phyloP scores from a whole-genome alignment of 2,329 filamentous ascomycete genomes.

The Macrophomina tecta region DNA sequence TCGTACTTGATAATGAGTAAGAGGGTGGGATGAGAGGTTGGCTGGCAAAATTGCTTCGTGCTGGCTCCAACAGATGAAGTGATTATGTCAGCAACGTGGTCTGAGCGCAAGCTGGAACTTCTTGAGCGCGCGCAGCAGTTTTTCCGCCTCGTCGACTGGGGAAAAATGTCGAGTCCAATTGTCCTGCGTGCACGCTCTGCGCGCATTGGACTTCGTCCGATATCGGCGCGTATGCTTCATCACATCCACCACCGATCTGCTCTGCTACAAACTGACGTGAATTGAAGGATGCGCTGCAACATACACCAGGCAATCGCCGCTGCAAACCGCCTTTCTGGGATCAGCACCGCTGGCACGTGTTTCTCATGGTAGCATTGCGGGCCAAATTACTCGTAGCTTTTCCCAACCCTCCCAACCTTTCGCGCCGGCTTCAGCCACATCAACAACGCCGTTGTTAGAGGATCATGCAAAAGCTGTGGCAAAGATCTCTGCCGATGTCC shows the following conservation, averaged over 20 bases:
- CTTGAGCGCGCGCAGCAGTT: neutral
- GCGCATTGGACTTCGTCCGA: conserved; percentile 15
- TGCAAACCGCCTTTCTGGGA: conserved; percentile 1
- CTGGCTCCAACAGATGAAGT: neutral
- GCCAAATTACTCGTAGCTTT: neutral
- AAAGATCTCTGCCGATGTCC: conserved; percentile 54
- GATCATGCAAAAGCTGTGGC: conserved; percentile 53
- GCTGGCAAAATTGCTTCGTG: neutral
- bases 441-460: conserved; percentile 38
- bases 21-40: conserved; percentile 26
- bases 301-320: neutral
- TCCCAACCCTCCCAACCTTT: neutral
- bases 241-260: neutral
- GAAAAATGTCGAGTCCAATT: conserved; percentile 18
- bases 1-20: conserved; percentile 63
- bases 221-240: conserved; percentile 21
- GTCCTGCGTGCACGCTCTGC: conserved; percentile 11
- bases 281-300: neutral
- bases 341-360: conserved; percentile 11
- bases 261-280: neutral
- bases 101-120: conserved; percentile 11
- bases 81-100: conserved; percentile 11
- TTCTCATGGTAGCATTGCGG: neutral
- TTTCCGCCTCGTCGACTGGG: conserved; percentile 22
- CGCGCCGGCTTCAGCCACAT: neutral